These are phyloP conservation scores for Juncus inflexus DNA, from an alignment of 176 grass and related monocot genomes.

Conservation along the genomic window DNA sequence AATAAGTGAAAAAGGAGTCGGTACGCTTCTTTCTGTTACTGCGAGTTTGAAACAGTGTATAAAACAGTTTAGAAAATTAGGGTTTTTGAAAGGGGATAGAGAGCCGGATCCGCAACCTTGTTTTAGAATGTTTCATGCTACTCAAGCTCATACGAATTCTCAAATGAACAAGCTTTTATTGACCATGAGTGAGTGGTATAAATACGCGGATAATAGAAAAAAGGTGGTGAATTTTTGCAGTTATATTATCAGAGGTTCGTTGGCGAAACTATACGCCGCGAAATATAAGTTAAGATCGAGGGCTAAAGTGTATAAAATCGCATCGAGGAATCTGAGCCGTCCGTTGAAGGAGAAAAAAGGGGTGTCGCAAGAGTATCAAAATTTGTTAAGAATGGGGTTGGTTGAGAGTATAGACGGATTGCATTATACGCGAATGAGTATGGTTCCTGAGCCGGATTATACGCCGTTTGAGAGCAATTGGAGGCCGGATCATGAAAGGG, in stretches of 20 bases:
- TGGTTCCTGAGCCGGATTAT: conserved; percentile 95
- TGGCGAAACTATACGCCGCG: conserved; percentile 91
- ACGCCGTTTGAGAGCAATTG: conserved; percentile 61
- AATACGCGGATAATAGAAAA: conserved; percentile 92
- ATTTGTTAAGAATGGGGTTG: conserved; percentile 90
- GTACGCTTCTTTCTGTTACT: conserved; percentile 85
- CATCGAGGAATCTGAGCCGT: conserved; percentile 92
- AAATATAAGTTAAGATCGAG: conserved; percentile 97
- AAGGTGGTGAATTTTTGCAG: conserved; percentile 97
- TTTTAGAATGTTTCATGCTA: conserved; percentile 98
- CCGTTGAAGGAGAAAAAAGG: conserved; percentile 96
- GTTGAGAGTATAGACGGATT: conserved; percentile 88
- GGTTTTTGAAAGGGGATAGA: conserved; percentile 88
- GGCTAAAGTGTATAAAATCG: conserved; percentile 98
- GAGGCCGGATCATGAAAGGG: conserved; percentile 75
- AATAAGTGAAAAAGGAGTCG: conserved; percentile 97
- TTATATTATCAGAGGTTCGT: conserved; percentile 83
- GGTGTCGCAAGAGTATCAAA: conserved; percentile 86
- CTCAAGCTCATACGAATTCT: conserved; percentile 81
- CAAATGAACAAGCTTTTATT: conserved; percentile 97
- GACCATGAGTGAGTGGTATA: conserved; percentile 91
- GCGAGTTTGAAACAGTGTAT: conserved; percentile 94
- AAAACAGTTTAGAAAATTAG: conserved; percentile 81
- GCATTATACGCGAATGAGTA: conserved; percentile 93
- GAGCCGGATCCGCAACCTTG: conserved; percentile 95